Conservation (phyloP, 1,284 basidiomycete genomes). For the Cryptococcus maquisensis region DNA sequence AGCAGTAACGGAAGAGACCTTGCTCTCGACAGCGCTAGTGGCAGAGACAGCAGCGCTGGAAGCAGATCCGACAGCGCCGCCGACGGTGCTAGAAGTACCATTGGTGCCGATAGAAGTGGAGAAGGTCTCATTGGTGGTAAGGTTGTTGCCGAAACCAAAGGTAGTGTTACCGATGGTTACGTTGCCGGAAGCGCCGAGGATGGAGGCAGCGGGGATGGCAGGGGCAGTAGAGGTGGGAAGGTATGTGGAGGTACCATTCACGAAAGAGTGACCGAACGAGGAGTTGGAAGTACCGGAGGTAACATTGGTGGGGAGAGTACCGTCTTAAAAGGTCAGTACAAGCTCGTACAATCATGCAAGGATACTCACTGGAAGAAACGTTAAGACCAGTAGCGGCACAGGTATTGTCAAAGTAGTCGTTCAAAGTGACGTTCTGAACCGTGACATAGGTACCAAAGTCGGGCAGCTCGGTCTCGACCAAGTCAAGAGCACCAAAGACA, state of each 20-base stretch:
- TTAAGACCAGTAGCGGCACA: conserved; percentile 20
- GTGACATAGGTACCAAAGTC: conserved; percentile 26
- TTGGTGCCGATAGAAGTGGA: neutral
- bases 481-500: conserved; percentile 37
- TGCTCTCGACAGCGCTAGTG: no score
- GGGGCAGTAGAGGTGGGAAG: conserved; percentile 15
- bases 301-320: conserved; percentile 38
- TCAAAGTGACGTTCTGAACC: conserved; percentile 21
- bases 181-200: neutral
- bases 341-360: neutral
- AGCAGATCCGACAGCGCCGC: neutral
- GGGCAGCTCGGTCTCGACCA: conserved; percentile 38
- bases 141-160: neutral
- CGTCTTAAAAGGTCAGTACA: conserved; percentile 19
- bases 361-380: conserved; percentile 13
- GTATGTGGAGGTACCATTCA: conserved; percentile 23
- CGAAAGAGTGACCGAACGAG: conserved; percentile 29
- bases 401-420: conserved; percentile 25
- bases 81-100: neutral
- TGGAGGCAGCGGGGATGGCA: neutral
- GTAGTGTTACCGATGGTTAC: conserved; percentile 10
- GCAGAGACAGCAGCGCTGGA: neutral
- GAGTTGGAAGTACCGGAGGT: conserved; percentile 35
- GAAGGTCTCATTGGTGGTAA: neutral
- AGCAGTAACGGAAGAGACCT: neutral